Conservation (phyloP, 2,329 filamentous ascomycete species). For the Pezicula rhizophila region DNA sequence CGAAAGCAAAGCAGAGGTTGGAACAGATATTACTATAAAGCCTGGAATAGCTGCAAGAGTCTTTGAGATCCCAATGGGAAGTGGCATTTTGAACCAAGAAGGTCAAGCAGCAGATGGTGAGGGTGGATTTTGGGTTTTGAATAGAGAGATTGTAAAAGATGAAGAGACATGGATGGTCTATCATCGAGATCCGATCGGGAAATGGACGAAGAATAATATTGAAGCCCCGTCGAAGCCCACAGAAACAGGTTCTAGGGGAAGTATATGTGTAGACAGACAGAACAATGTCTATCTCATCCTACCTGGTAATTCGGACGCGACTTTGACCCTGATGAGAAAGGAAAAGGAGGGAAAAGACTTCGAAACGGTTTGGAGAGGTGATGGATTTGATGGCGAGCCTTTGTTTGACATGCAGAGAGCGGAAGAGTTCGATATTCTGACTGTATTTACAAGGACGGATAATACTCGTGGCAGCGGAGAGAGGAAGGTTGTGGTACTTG, state of each 20-base stretch:
- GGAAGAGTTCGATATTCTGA: conserved; percentile 13
- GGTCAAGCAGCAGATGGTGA: conserved; percentile 16
- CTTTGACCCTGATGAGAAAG: conserved; percentile 14
- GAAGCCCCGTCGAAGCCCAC: conserved; percentile 10
- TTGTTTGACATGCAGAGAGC: conserved; percentile 16
- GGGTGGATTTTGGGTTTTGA: conserved; percentile 19
- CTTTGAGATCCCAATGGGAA: conserved; percentile 20
- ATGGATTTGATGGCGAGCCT: conserved; percentile 21
- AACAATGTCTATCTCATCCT: conserved; percentile 13
- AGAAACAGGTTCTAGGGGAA: conserved; percentile 16
- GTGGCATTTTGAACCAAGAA: conserved; percentile 21
- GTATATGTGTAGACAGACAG: conserved; percentile 14
- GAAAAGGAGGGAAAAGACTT: conserved; percentile 5
- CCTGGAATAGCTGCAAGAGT: conserved; percentile 11
- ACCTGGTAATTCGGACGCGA: conserved; percentile 18
- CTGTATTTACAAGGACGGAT: conserved; percentile 18
- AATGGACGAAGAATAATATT: conserved; percentile 13
- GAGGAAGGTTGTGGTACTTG: conserved; percentile 15
- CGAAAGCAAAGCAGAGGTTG: background rate
- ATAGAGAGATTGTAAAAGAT: conserved; percentile 12
- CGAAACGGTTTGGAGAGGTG: conserved; percentile 12
- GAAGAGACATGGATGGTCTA: conserved; percentile 19
- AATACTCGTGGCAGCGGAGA: background rate
- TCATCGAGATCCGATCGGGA: conserved; percentile 10
- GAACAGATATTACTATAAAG: conserved; percentile 8